A percentile compares a stretch with the other conserved stretches of the same genome.
Conservation (phyloP, 495 filamentous ascomycete species). For the Neurospora africana region DNA sequence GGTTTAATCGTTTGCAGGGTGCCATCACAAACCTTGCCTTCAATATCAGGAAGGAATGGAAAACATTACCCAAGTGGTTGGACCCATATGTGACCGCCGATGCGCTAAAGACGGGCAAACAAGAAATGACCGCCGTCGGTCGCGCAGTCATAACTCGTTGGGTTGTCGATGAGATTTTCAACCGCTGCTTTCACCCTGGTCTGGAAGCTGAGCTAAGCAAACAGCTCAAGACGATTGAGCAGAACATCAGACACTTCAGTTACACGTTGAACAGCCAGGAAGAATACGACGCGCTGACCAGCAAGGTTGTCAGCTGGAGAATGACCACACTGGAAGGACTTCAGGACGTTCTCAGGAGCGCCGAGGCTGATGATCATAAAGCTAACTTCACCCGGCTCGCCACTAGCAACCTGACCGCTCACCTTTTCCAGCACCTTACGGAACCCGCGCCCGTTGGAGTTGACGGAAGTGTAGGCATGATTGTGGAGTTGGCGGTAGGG, state of each 20-base stretch:
- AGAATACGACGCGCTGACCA: slow-evolving; percentile 78
- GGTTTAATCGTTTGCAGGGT: slow-evolving; percentile 87
- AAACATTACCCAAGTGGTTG: slow-evolving; percentile 68
- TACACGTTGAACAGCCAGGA: slow-evolving; percentile 64
- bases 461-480: slow-evolving; percentile 74
- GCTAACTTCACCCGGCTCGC: slow-evolving; percentile 55
- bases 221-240: slow-evolving; percentile 78
- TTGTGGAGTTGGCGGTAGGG: slow-evolving; percentile 81
- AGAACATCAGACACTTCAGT: slow-evolving; percentile 68
- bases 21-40: slow-evolving; percentile 92
- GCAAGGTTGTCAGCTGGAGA: slow-evolving; percentile 87
- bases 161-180: slow-evolving; percentile 85
- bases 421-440: slow-evolving; percentile 57
- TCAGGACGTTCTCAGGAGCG: slow-evolving; percentile 54
- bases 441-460: slow-evolving; percentile 69
- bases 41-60: slow-evolving; percentile 90
- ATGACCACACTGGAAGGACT: slow-evolving; percentile 91
- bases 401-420: slow-evolving; percentile 59
- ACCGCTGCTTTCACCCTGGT: slow-evolving; percentile 82
- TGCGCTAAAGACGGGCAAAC: slow-evolving; percentile 67
- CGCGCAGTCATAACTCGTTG: slow-evolving; percentile 80
- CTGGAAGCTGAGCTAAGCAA: slow-evolving; percentile 64
- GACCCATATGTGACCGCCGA: slow-evolving; percentile 68
- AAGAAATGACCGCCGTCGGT: slow-evolving; percentile 97
- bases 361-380: slow-evolving; percentile 52